Conservation (phyloP, 2,329 filamentous ascomycete species). For the Microsporum ferrugineum region DNA sequence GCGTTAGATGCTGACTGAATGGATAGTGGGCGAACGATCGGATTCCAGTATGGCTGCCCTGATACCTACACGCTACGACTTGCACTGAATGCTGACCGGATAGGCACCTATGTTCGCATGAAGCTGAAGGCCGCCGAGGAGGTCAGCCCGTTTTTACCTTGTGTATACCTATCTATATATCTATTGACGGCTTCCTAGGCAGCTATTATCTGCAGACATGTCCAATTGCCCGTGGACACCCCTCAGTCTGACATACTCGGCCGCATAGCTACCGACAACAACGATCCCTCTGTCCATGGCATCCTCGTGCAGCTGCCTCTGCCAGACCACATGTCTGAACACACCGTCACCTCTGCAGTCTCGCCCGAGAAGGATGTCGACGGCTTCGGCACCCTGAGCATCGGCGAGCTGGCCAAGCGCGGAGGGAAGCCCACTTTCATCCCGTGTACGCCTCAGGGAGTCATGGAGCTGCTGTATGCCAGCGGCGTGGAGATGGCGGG, state of each 20-base stretch:
- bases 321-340: constrained; percentile 80
- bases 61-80: constrained; percentile 3
- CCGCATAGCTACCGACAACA: constrained; percentile 70
- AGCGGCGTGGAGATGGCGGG: constrained; percentile 71
- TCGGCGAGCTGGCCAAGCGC: constrained; percentile 92
- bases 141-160: constrained; percentile 38
- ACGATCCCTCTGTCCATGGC: constrained; percentile 74
- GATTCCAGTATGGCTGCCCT: constrained; percentile 63
- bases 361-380: constrained; percentile 94
- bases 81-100: constrained; percentile 18
- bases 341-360: constrained; percentile 79
- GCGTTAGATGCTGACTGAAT: neutral
- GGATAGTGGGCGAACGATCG: constrained; percentile 72
- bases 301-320: constrained; percentile 90
- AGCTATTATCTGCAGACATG: constrained; percentile 75
- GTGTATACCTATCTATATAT: neutral
- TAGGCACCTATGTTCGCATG: constrained; percentile 98
- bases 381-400: constrained; percentile 87
- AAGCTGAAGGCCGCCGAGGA: constrained; percentile 95
- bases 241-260: constrained; percentile 78
- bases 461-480: constrained; percentile 83
- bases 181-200: constrained; percentile 46
- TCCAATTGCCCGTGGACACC: constrained; percentile 71
- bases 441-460: constrained; percentile 92
- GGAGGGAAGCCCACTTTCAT: constrained; percentile 81